A percentile compares a stretch with the other conserved stretches of the same genome.
Conservation (phyloP, 805 yeast genomes). For the Millerozyma miso region DNA sequence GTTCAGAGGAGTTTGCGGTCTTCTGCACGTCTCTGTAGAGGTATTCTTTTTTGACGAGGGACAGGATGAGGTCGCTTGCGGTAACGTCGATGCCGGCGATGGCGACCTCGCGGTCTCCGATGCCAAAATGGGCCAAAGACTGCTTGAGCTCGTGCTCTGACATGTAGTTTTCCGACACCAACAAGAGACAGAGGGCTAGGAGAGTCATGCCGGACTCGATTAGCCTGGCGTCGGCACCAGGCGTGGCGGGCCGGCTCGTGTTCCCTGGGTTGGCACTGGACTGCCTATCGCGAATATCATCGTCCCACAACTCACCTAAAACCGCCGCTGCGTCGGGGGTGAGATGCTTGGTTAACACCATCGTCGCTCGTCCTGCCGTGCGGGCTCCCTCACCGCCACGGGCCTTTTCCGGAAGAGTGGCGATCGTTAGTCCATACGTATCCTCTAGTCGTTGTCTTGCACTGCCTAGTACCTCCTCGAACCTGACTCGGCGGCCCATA, state of each 20-base stretch:
- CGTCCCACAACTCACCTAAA: conserved; percentile 23
- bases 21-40: conserved; percentile 12
- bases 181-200: conserved; percentile 23
- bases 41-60: conserved; percentile 27
- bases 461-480: conserved; percentile 13
- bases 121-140: conserved; percentile 22
- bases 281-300: conserved; percentile 1
- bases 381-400: conserved; percentile 4
- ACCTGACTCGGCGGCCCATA: conserved; percentile 8
- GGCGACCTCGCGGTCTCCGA: conserved; percentile 15
- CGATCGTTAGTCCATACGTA: conserved; percentile 26
- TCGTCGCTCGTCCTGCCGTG: conserved; percentile 11
- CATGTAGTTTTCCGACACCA: conserved; percentile 29
- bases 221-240: conserved; percentile 22
- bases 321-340: conserved; percentile 14
- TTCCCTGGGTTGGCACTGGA: background rate
- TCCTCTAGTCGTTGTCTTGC: conserved; percentile 15
- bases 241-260: conserved; percentile 1
- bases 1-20: conserved; percentile 12
- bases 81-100: background rate
- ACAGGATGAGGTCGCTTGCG: background rate
- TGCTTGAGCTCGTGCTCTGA: conserved; percentile 19
- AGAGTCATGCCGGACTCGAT: conserved; percentile 28
- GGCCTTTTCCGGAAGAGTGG: conserved; percentile 10
- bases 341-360: conserved; percentile 19